Conservation (phyloP, 2,329 filamentous ascomycete species). For the Penicillium sp. region DNA sequence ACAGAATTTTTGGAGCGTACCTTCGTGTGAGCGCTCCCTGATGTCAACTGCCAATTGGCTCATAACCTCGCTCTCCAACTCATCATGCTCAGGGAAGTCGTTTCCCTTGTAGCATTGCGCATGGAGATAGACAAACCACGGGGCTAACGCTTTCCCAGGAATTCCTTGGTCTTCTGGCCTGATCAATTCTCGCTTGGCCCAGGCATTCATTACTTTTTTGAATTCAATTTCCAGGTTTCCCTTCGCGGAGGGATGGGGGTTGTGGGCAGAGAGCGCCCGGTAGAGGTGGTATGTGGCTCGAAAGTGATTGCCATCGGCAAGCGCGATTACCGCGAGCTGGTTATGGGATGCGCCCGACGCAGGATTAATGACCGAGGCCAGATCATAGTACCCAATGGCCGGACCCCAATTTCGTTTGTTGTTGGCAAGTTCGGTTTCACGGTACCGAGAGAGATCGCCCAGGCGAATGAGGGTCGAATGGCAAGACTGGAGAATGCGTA, state of each 20-base stretch:
- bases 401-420: slow-evolving; percentile 76
- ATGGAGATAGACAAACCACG: slow-evolving; percentile 85
- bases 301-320: slow-evolving; percentile 75
- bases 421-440: slow-evolving; percentile 69
- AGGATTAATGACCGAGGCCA: slow-evolving; percentile 78
- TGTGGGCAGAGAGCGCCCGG: slow-evolving; percentile 72
- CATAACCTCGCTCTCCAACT: slow-evolving; percentile 83
- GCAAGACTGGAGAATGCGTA: slow-evolving; percentile 70
- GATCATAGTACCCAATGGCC: slow-evolving; percentile 79
- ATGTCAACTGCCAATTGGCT: slow-evolving; percentile 73
- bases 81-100: slow-evolving; percentile 72
- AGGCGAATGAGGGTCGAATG: slow-evolving; percentile 82
- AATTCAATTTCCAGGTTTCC: slow-evolving; percentile 81
- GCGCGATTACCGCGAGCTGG: slow-evolving; percentile 83
- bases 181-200: slow-evolving; percentile 57
- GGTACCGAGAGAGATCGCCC: slow-evolving; percentile 87
- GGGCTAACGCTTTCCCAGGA: slow-evolving; percentile 62
- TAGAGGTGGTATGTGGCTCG: slow-evolving; percentile 89
- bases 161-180: slow-evolving; percentile 53
- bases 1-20: slow-evolving; percentile 73
- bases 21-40: slow-evolving; percentile 66
- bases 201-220: slow-evolving; percentile 61
- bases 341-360: slow-evolving; percentile 81
- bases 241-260: slow-evolving; percentile 73
- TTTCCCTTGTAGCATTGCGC: slow-evolving; percentile 79